Percentiles rank a stretch among this genome's conserved stretches.
Conservation (phyloP, 1,284 basidiomycete species). For the Ceratobasidium sp. region DNA sequence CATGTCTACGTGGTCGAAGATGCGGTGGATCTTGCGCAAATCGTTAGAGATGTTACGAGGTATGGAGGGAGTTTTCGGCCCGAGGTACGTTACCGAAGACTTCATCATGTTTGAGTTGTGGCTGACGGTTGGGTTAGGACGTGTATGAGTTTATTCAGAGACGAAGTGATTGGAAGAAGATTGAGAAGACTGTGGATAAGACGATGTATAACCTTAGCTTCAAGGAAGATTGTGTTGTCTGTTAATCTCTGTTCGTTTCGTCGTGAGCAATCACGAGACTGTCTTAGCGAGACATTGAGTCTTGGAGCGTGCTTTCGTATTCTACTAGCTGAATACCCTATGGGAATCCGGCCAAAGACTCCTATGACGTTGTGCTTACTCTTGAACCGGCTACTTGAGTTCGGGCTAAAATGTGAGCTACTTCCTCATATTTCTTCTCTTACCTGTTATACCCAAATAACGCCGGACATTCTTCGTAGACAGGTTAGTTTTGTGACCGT, state of each 20-base stretch:
- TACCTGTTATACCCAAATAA: background rate
- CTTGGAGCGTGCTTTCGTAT: too few species aligned
- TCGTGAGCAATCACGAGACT: background rate
- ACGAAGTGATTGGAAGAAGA: constrained; percentile 95
- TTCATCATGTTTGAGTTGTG: constrained; percentile 44
- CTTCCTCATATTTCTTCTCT: too few species aligned
- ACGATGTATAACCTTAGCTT: constrained; percentile 95
- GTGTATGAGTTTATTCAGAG: constrained; percentile 95
- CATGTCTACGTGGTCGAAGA: constrained; percentile 94
- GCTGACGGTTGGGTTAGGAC: constrained; percentile 66
- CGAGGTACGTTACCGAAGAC: constrained; percentile 70
- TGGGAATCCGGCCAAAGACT: too few species aligned
- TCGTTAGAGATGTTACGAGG: constrained; percentile 92
- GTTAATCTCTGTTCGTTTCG: constrained; percentile 51
- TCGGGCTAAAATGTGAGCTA: too few species aligned
- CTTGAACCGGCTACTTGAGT: too few species aligned
- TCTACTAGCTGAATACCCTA: too few species aligned
- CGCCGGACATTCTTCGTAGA: background rate
- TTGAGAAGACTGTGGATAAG: constrained; percentile 94
- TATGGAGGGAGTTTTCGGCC: constrained; percentile 94
- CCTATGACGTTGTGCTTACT: too few species aligned
- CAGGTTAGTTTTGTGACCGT: background rate
- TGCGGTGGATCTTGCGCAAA: constrained; percentile 93
- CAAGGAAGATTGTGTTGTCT: constrained; percentile 86
- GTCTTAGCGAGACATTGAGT: background rate